phyloP scores from a whole-genome alignment of 768 basidiomycete genomes.

The Phylloporus arenicola region DNA sequence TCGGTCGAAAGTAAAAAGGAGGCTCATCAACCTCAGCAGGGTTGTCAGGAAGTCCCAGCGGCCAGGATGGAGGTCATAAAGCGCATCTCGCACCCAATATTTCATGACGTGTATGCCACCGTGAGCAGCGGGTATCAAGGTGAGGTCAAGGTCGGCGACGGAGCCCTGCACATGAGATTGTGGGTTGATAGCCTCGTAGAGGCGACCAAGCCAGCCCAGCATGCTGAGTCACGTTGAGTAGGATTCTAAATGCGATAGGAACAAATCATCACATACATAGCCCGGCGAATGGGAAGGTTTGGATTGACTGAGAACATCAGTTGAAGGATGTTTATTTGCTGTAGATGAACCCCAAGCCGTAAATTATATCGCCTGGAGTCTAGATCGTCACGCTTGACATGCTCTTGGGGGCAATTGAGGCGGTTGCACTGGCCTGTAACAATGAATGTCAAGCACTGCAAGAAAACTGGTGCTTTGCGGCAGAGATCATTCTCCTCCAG shows the following conservation, averaged over 20 bases:
- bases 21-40: slow-evolving; percentile 32
- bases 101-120: slow-evolving; percentile 34
- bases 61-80: slow-evolving; percentile 33
- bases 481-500: slow-evolving; percentile 31
- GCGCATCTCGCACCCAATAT: slow-evolving; percentile 41
- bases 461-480: slow-evolving; percentile 27
- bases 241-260: neutral
- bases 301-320: slow-evolving; percentile 18
- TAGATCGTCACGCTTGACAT: slow-evolving; percentile 26
- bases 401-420: slow-evolving; percentile 33
- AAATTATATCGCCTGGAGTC: slow-evolving; percentile 34
- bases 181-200: slow-evolving; percentile 52
- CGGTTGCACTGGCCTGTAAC: slow-evolving; percentile 31
- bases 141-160: slow-evolving; percentile 29
- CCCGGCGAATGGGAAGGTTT: neutral
- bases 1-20: slow-evolving; percentile 40
- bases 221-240: neutral
- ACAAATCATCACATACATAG: slow-evolving; percentile 3
- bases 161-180: slow-evolving; percentile 43
- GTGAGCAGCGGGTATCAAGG: slow-evolving; percentile 36
- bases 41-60: slow-evolving; percentile 27
- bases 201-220: slow-evolving; percentile 32
- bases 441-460: slow-evolving; percentile 36
- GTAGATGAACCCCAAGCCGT: slow-evolving; percentile 41
- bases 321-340: slow-evolving; percentile 46